A percentile compares a stretch with the other conserved stretches of the same genome.
Evolutionary conservation across 129 eudicot species (phyloP).

Genomic region (Helianthus tuberosus): DNA sequence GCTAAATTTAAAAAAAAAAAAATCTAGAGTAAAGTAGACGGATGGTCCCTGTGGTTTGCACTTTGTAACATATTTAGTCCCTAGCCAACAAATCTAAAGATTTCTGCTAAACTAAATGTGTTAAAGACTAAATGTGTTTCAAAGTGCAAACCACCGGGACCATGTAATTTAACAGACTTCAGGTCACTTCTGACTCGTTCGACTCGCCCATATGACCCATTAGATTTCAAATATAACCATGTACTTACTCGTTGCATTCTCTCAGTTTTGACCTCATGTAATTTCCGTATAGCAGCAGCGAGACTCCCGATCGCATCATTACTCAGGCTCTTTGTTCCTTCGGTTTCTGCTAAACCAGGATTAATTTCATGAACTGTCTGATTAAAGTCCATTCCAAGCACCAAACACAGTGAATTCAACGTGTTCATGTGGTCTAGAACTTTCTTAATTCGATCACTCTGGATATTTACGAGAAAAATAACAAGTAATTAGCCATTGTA

Average conservation of each 20-base stretch:
- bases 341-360: slow-evolving; percentile 64
- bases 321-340: slow-evolving; percentile 55
- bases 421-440: slow-evolving; percentile 52
- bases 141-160: no score
- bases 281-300: slow-evolving; percentile 55
- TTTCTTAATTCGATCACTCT: slow-evolving; percentile 82
- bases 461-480: slow-evolving; percentile 31
- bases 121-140: no score
- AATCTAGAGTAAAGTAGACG: no score
- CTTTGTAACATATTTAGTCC: no score
- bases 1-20: no score
- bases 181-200: slow-evolving; percentile 2
- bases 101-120: no score
- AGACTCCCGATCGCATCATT: slow-evolving; percentile 56
- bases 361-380: slow-evolving; percentile 64
- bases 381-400: slow-evolving; percentile 81
- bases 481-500: neutral
- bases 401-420: slow-evolving; percentile 70
- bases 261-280: slow-evolving; percentile 71
- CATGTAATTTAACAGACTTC: neutral
- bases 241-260: slow-evolving; percentile 73
- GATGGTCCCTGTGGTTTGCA: no score
- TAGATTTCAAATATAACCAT: neutral
- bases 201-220: neutral
- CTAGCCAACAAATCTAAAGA: no score